A percentile compares a stretch with the other conserved stretches of the same genome.
Evolutionary conservation across 2,329 filamentous ascomycete genomes (phyloP).

Genomic region (Aphanoascus verrucosus): DNA sequence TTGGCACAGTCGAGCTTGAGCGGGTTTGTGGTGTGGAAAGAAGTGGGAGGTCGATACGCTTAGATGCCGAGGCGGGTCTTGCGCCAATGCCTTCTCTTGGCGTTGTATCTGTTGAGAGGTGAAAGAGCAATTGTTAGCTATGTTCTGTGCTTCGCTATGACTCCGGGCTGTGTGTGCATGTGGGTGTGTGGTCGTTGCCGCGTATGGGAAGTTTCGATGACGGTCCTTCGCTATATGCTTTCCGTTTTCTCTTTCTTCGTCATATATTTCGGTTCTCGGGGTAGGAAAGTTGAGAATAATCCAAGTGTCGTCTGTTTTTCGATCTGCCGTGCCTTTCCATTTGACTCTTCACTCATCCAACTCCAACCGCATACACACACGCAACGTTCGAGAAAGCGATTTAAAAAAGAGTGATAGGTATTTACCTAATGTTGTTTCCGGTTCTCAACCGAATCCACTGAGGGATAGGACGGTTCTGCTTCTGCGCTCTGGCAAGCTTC

Average conservation of each 20-base stretch:
- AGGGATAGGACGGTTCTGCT: constrained; percentile 99
- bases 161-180: no score
- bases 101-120: constrained; percentile 72
- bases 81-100: constrained; percentile 99
- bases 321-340: neutral
- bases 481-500: constrained; percentile 99
- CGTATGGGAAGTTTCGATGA: no score
- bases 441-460: constrained; percentile 99
- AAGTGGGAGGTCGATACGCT: constrained; percentile 42
- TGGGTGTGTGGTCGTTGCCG: no score
- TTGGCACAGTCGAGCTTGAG: neutral
- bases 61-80: constrained; percentile 99
- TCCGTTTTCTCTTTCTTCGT: neutral
- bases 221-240: neutral
- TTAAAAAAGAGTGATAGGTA: constrained; percentile 19
- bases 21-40: no score
- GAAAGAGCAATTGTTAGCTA: constrained; percentile 1
- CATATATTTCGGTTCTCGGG: neutral
- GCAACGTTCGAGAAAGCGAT: constrained; percentile 1
- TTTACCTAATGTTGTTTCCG: constrained; percentile 98
- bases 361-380: constrained; percentile 10
- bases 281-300: neutral
- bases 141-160: neutral
- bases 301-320: neutral
- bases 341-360: neutral